These are phyloP conservation scores for Raphanus raphanistrum DNA, from an alignment of 345 rosid species.

Conservation along the genomic window DNA sequence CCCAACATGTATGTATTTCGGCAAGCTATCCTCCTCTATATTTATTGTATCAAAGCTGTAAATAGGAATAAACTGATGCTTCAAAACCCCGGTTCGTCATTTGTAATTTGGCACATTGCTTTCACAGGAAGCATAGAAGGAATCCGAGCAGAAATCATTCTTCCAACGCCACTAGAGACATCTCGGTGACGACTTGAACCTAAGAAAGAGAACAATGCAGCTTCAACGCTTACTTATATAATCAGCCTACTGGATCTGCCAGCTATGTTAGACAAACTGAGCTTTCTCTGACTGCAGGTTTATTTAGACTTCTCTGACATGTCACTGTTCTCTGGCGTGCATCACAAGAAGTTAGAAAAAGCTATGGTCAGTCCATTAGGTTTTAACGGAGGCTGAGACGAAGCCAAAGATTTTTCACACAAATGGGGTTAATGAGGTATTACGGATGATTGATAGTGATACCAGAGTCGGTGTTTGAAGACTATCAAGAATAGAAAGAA, in stretches of 20 bases:
- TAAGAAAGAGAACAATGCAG: constrained; percentile 43
- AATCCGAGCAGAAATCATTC: constrained; percentile 19
- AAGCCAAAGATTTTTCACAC: constrained; percentile 19
- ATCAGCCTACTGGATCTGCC: constrained; percentile 39
- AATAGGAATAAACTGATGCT: no score
- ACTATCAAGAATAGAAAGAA: constrained; percentile 35
- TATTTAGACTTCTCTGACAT: background rate
- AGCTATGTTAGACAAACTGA: constrained; percentile 40
- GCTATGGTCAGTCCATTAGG: no score
- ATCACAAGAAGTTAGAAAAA: no score
- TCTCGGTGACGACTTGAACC: constrained; percentile 42
- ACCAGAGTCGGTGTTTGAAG: constrained; percentile 30
- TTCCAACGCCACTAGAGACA: constrained; percentile 46
- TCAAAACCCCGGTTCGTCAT: no score
- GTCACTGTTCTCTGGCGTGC: background rate
- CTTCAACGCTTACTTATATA: constrained; percentile 47
- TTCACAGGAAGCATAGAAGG: constrained; percentile 27
- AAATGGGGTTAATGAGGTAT: constrained; percentile 40
- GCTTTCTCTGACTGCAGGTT: constrained; percentile 30
- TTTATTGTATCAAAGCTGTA: no score
- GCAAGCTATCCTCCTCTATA: no score
- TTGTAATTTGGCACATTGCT: no score
- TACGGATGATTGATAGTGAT: constrained; percentile 33
- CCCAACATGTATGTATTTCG: no score
- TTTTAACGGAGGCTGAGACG: no score